Base-by-base conservation (phyloP, 306 rosid species). In the Myrica gale region DNA sequence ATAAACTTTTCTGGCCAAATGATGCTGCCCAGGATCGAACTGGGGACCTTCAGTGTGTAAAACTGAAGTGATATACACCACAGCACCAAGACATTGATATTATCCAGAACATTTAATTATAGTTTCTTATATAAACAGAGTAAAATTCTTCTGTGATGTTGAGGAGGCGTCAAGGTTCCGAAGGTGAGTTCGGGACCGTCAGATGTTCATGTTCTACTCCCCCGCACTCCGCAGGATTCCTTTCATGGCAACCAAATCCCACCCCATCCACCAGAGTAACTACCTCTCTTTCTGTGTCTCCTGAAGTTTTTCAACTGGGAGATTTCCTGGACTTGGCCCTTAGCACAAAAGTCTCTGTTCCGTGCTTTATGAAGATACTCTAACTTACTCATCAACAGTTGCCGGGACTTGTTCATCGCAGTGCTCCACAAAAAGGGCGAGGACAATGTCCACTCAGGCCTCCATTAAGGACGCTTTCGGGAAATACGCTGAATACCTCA, bases 401-500 rank as follows among this genome's bases (percentile, higher is more conserved):
- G 71, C 85, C 74, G 93, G 84, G 50, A 80, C 88, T 62, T 76
- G 82, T 57, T 9, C 68, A 63, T 60, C 71, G 52, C 87, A 82
- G 62, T 75, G 76, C 80, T 72, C 88, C 16, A 20, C 80, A 6
- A 88, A 95, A 78, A 88, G 77, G 87, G 70, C 84, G 58, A 90
- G 90, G 87, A 82, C 91, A 65, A 84, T 89, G 85, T 55, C 87
- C 73, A 76, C 89, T 12, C 83, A 88, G 5, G 84, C 90, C 17
- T 55, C 96, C 61, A 83, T 92, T 87, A 85, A 80, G 43, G 93
- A 85, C 53, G 85, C 97, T 74, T 95, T 95, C 72, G 1, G 90
- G 63, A 80, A 81, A 61, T 90, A 95, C 68, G 78, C 95, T 20
- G 79, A 88, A 41, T 95, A 88, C 79, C 93, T 95, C 19, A 95